Conservation (phyloP, 2,329 filamentous ascomycete species). For the Rhynchosporium secalis region DNA sequence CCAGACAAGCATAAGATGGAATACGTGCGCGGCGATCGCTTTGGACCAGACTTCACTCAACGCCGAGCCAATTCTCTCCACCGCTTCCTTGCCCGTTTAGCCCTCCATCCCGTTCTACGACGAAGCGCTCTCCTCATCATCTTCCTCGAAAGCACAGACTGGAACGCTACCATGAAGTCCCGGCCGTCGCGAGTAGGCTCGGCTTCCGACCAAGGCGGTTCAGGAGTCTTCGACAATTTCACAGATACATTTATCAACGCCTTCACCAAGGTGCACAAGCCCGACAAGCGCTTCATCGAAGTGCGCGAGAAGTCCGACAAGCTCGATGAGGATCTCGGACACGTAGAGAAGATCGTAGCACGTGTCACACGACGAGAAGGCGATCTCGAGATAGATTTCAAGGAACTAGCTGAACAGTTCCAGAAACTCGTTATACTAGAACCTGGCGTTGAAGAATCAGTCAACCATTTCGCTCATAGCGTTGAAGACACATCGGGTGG, state of each 20-base stretch:
- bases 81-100: constrained; percentile 83
- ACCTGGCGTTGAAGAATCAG: constrained; percentile 76
- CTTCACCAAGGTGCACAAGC: constrained; percentile 94
- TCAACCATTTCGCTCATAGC: constrained; percentile 83
- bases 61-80: constrained; percentile 87
- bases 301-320: constrained; percentile 91
- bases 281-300: constrained; percentile 91
- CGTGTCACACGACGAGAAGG: constrained; percentile 83
- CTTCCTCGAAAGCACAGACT: constrained; percentile 91
- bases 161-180: constrained; percentile 93
- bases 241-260: constrained; percentile 96
- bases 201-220: constrained; percentile 49
- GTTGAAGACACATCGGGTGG: constrained; percentile 81
- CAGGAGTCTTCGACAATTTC: constrained; percentile 88
- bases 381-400: constrained; percentile 85
- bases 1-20: constrained; percentile 99
- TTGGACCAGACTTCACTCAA: constrained; percentile 87
- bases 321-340: constrained; percentile 86
- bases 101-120: constrained; percentile 85
- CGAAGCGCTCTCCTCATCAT: constrained; percentile 79
- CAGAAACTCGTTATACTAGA: constrained; percentile 89
- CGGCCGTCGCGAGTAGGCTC: constrained; percentile 66
- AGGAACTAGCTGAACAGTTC: constrained; percentile 90
- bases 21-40: constrained; percentile 94
- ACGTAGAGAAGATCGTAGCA: constrained; percentile 94